A percentile compares a stretch with the other conserved stretches of the same genome.
phyloP scores from a whole-genome alignment of 2,329 filamentous ascomycete species.

The Sarocladium brachiariae region DNA sequence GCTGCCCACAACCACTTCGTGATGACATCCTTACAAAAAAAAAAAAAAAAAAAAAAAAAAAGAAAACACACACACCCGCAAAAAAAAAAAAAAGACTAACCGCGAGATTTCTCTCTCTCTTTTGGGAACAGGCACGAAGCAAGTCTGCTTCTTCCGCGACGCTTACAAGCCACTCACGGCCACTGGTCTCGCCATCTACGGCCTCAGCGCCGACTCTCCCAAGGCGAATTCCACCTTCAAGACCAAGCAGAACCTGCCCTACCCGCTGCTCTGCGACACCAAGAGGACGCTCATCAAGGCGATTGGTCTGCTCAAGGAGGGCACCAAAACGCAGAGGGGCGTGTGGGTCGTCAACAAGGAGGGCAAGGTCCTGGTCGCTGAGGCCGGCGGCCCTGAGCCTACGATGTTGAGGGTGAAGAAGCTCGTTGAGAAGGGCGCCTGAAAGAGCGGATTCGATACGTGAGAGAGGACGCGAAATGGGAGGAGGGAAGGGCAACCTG shows the following conservation, averaged over 20 bases:
- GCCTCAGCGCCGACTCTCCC: slow-evolving; percentile 78
- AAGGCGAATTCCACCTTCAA: slow-evolving; percentile 93
- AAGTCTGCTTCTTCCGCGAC: slow-evolving; percentile 92
- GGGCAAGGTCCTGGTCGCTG: slow-evolving; percentile 70
- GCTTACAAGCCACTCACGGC: slow-evolving; percentile 67
- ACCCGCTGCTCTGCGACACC: slow-evolving; percentile 81
- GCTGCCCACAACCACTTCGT: no score
- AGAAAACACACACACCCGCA: no score
- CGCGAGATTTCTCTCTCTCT: slow-evolving; percentile 1
- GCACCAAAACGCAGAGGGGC: slow-evolving; percentile 67
- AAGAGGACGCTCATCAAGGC: slow-evolving; percentile 67
- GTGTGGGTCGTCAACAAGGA: slow-evolving; percentile 81
- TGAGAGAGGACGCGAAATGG: not conserved
- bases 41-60: not conserved
- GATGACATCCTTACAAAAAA: not conserved
- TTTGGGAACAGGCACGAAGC: slow-evolving; percentile 84
- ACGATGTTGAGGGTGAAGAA: slow-evolving; percentile 73
- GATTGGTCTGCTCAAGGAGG: slow-evolving; percentile 82
- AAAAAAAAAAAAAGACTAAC: not conserved
- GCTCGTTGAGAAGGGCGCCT: slow-evolving; percentile 47
- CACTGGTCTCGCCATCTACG: slow-evolving; percentile 79
- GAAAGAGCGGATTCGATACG: not conserved
- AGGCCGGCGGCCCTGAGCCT: slow-evolving; percentile 68
- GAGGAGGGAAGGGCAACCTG: not conserved
- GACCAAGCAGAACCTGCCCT: slow-evolving; percentile 83